Evolutionary conservation across 1,139 yeast genomes (phyloP).

Genomic region (Candida dubliniensis): DNA sequence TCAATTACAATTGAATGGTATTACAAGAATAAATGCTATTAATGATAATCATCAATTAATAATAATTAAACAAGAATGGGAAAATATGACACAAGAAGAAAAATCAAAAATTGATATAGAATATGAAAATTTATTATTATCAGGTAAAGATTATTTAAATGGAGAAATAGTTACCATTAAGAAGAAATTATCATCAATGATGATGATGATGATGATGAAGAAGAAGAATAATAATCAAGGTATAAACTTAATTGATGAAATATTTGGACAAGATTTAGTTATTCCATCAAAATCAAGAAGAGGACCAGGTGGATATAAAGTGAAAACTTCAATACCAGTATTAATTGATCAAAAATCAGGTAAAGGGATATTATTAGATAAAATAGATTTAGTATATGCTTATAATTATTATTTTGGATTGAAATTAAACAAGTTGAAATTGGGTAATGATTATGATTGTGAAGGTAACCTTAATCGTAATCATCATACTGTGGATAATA

Average conservation of each 20-base stretch:
- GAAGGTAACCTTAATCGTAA: no score
- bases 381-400: not conserved
- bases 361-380: conserved; percentile 1
- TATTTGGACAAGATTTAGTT: conserved; percentile 6
- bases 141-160: conserved; percentile 31
- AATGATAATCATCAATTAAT: not conserved
- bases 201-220: no score
- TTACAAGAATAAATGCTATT: no score
- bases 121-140: conserved; percentile 26
- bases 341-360: conserved; percentile 1
- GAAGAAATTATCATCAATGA: conserved; percentile 15
- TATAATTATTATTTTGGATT: conserved; percentile 8
- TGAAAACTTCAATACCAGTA: not conserved
- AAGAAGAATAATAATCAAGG: not conserved
- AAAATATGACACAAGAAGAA: conserved; percentile 22
- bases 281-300: not conserved
- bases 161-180: conserved; percentile 32
- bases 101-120: conserved; percentile 27
- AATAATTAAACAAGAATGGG: conserved; percentile 23
- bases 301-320: not conserved
- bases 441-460: no score
- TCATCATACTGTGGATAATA: not conserved
- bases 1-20: not conserved
- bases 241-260: not conserved
- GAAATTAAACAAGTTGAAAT: not conserved